Conservation (phyloP, 768 basidiomycete genomes). For the Hysterangium stoloniferum region DNA sequence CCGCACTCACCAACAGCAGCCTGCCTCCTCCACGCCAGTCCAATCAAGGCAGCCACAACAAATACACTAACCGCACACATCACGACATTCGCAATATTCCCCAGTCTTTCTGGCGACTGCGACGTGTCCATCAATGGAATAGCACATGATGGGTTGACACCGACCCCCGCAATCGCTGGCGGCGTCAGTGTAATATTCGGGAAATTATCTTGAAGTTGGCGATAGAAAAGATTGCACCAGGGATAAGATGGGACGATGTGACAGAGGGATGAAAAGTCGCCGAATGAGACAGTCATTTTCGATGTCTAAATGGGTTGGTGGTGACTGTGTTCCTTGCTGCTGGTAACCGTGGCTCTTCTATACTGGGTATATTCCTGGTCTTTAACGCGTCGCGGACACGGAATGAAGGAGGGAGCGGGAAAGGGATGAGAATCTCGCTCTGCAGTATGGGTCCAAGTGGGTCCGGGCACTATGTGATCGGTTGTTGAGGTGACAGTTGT, state of each 20-base stretch:
- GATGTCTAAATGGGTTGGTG: too few relatives aligned
- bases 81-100: conserved; percentile 83
- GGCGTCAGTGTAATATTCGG: conserved; percentile 30
- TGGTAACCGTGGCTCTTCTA: too few relatives aligned
- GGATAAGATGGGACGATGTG: conserved; percentile 68
- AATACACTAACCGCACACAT: conserved; percentile 69
- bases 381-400: too few relatives aligned
- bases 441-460: too few relatives aligned
- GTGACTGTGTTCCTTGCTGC: too few relatives aligned
- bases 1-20: conserved; percentile 76
- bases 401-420: too few relatives aligned
- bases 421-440: too few relatives aligned
- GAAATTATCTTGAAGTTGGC: conserved; percentile 30
- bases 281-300: too few relatives aligned
- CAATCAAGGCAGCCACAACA: conserved; percentile 49
- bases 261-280: conserved; percentile 67
- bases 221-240: conserved; percentile 93
- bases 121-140: conserved; percentile 52
- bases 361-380: too few relatives aligned
- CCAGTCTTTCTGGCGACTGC: conserved; percentile 44
- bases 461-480: too few relatives aligned
- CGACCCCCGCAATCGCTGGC: conserved; percentile 58
- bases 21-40: conserved; percentile 52
- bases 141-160: conserved; percentile 75
- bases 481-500: too few relatives aligned